These are phyloP conservation scores for Cordia subcordata DNA, from an alignment of 257 asterid species.

Conservation along the genomic window DNA sequence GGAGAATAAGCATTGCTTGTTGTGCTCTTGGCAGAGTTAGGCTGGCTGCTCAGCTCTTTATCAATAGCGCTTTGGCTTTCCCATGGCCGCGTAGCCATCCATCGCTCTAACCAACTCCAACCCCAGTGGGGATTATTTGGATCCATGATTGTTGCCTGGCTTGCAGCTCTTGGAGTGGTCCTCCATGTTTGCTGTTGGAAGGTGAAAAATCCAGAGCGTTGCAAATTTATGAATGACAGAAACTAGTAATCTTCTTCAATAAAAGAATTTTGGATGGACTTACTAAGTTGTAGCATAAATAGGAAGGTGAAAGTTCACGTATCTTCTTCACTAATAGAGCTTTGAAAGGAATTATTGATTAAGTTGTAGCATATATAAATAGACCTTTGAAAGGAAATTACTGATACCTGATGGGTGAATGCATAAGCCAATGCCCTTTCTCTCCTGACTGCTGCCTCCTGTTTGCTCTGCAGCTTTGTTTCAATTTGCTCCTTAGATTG, in stretches of 20 bases:
- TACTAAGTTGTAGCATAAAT: too few relatives aligned
- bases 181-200: constrained; percentile 54
- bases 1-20: constrained; percentile 24
- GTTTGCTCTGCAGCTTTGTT: constrained; percentile 46
- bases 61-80: constrained; percentile 39
- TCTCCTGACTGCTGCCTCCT: constrained; percentile 71
- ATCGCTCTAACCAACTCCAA: constrained; percentile 85
- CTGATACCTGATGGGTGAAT: constrained; percentile 58
- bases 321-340: background rate
- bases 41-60: constrained; percentile 41
- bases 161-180: constrained; percentile 40
- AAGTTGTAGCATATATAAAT: too few relatives aligned
- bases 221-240: too few relatives aligned
- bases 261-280: too few relatives aligned
- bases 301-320: too few relatives aligned
- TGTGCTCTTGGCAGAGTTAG: constrained; percentile 28
- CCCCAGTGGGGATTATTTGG: constrained; percentile 74
- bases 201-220: too few relatives aligned
- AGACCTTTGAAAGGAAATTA: too few relatives aligned
- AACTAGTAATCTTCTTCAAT: too few relatives aligned
- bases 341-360: too few relatives aligned
- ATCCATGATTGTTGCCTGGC: constrained; percentile 69
- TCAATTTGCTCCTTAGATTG: constrained; percentile 69
- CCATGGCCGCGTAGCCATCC: constrained; percentile 85
- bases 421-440: constrained; percentile 87